Percentiles rank a stretch among this genome's conserved stretches.
phyloP scores from a whole-genome alignment of 1,139 yeast genomes.

The Scheffersomyces parashehatae region DNA sequence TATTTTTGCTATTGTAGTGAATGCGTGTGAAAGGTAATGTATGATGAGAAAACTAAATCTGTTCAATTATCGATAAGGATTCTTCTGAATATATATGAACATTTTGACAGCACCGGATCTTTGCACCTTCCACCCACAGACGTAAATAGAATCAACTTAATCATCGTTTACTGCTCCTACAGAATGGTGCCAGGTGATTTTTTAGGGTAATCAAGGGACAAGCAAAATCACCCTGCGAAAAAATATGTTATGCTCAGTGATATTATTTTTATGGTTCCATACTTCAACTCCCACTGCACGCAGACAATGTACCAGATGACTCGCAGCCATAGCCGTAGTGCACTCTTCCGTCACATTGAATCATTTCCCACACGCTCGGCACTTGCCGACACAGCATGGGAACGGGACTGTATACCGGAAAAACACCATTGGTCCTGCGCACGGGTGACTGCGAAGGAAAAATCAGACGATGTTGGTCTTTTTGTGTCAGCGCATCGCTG shows the following conservation, averaged over 20 bases:
- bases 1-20: not conserved
- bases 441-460: not conserved
- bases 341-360: not conserved
- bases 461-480: not conserved
- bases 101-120: no score
- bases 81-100: not conserved
- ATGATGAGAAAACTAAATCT: not conserved
- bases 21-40: not conserved
- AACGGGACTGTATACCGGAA: no score
- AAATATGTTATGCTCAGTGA: not conserved
- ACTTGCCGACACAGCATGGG: not conserved
- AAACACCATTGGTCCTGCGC: no score
- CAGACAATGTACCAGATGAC: not conserved
- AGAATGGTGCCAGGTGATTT: constrained; percentile 1
- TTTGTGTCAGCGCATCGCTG: no score
- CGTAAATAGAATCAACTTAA: no score
- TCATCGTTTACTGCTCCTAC: no score
- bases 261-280: not conserved
- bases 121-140: no score
- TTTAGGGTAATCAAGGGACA: not conserved
- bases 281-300: not conserved
- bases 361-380: not conserved
- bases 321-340: not conserved
- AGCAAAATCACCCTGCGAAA: not conserved
- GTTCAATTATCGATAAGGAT: not conserved